A percentile compares a stretch with the other conserved stretches of the same genome.
Evolutionary conservation across 2,329 filamentous ascomycete species (phyloP).

Genomic region (Cordyceps pruinosa): DNA sequence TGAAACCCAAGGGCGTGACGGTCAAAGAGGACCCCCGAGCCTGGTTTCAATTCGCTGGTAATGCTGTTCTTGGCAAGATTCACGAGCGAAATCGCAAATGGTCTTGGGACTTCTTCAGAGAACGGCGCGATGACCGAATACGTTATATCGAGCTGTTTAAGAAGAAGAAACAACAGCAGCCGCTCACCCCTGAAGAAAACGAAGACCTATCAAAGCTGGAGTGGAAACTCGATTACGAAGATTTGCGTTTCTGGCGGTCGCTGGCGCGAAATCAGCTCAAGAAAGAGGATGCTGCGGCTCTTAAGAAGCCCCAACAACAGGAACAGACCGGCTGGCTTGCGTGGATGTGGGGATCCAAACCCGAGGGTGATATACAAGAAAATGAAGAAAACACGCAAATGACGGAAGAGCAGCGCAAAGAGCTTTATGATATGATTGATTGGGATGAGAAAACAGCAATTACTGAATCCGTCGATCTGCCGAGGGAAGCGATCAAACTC

Average conservation of each 20-base stretch:
- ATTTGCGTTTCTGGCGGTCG: constrained; percentile 94
- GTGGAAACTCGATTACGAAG: constrained; percentile 85
- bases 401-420: constrained; percentile 91
- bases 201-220: constrained; percentile 72
- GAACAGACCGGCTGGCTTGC: constrained; percentile 81
- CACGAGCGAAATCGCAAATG: constrained; percentile 88
- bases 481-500: constrained; percentile 85
- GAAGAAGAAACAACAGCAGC: constrained; percentile 73
- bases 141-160: constrained; percentile 94
- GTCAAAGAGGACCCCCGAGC: constrained; percentile 87
- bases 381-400: constrained; percentile 72
- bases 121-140: constrained; percentile 81
- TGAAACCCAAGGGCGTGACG: constrained; percentile 72
- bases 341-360: constrained; percentile 85
- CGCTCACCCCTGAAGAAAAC: constrained; percentile 61
- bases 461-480: constrained; percentile 79
- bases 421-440: constrained; percentile 94
- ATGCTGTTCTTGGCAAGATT: constrained; percentile 86
- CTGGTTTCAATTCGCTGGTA: constrained; percentile 86
- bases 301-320: constrained; percentile 54
- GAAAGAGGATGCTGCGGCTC: constrained; percentile 88
- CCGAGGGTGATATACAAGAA: constrained; percentile 51
- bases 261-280: constrained; percentile 88
- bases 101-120: constrained; percentile 94
- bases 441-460: constrained; percentile 95